Evolutionary conservation across 2,329 filamentous ascomycete species (phyloP), one percentile per base, ranked within the genome.

Genomic region (Colletotrichum chrysophilum): DNA sequence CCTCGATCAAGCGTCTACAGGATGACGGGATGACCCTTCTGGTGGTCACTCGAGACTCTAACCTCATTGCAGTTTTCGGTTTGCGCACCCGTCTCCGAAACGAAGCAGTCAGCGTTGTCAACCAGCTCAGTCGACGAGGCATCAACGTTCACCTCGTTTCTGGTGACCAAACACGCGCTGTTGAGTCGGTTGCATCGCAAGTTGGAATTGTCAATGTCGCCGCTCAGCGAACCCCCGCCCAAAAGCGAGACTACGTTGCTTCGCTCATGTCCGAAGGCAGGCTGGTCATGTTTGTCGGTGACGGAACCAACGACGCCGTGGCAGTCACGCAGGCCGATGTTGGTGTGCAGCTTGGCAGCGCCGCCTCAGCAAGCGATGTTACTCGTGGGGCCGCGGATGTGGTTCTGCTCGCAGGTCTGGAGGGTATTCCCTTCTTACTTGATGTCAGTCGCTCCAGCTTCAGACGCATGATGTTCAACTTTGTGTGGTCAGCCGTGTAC

Each of bases 301-400:
- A 93, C 78, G 92, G 92, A 13, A 92, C 90, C 9, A 93, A 93
- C 79, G 92, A 93, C 79, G 90, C 92, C 1, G 86, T 89, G 6
- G 92, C 92, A 2, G 86, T 94, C 5, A 89, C 91, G 4, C 88
- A 90, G 78, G 91, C 92, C 28, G 85, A 89, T 48, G 85, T 93
- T n/a, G 92, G 91, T 43, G 86, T 92, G 0, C 90, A 92, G 73
- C 87, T 94, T 76, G 87, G 87, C 73, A 85, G 86, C 71, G 87
- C 83, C 32, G 55, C 76, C 79, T 80, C 80, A 5, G 78, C 80
- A n/a, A 89, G 87, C 7, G 91, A 93, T 56, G 85, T 93, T 18
- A 89, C 91, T 0, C 84, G 88, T 48, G 86, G 85, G 28, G 89
- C 89, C 1, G 90, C 92, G 0, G 91, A 93, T 77, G 89, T 91